Evolutionary conservation across 1,284 basidiomycete species (phyloP), one percentile per base, ranked within the genome.

Genomic region (Puccinia hordei): DNA sequence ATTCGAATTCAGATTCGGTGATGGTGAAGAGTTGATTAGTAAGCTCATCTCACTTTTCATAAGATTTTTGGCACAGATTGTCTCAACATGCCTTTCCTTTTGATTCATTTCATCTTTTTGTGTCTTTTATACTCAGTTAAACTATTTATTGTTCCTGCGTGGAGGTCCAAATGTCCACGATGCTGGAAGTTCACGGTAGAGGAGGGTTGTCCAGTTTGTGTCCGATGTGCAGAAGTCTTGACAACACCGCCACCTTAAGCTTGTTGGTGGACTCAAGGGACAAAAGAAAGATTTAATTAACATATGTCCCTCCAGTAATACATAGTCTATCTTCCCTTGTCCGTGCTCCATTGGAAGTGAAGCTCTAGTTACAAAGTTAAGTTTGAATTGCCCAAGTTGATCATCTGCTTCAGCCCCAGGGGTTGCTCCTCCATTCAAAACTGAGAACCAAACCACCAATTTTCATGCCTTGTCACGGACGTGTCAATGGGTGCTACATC

Each of bases 141-240:
- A 65, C 5, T 73, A 8, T 55, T 73, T 53, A 38, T 80, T 24
- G 35, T 80, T 38, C 78, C 78, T 8, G 68, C 78, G 24, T 80
- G 78, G 78, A 72, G 78, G 63, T 51, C 68, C 3, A 80, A 80
- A 65, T 80, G 78, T 73, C 44, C 78, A 10, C 27, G 78, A 63
- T 80, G 78, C 44, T 80, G 78, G 78, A 72, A 65, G 35, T 80
- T 49, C 49, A 71, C 59, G 15, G 59, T 61, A 8, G 78, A 80
- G 44, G 68, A 80, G 46, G 44, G 55, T 24, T 53, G 59, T 63
- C 46, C 49, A 51, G 44, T 80, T 51, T 80, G 78, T 80, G 57
- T 17, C 49, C 41, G 78, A 61, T 80, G 78, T 65, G 30, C 49
- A 8, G 35, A 57, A 41, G 76, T 79, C n/a, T 68, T 77, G 30